Base-by-base conservation (phyloP, 192 early-diverging fungal species). In the Rhizoclosmatium sp. region DNA sequence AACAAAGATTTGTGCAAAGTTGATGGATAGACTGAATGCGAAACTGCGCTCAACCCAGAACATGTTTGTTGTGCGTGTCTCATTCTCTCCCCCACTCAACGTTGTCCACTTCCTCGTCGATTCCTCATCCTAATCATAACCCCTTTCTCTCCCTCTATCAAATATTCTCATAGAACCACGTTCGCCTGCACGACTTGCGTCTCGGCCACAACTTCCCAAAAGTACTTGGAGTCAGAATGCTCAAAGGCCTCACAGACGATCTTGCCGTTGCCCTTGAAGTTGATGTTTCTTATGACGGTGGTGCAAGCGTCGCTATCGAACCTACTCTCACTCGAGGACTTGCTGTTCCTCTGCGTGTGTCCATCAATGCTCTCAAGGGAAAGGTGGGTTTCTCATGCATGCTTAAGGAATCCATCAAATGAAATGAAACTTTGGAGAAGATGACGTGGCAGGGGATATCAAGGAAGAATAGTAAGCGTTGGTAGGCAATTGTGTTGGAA, bases 241-340 rank as follows among this genome's bases (percentile, higher is more conserved):
- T 85, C 31, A 88, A 90, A 64, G 87, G 82, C 14, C 23, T 90
- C 31, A 83, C 85, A 44, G 84, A 88, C 7, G 89, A 90, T 79
- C 61, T 88, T 14, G 85, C 89, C 42, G 89, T 90, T 45, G 64
- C 75, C n/a, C 71, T 78, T 19, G 89, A 90, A 75, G 44, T 80
- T 19, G 87, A 90, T 60, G 0, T 90, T n/a, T 78, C 76, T 0
- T 90, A 90, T 73, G 56, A 71, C 0, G 89, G 89, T 64, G 89
- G 89, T 44, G 85, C 79, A 3, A 83, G 81, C 78, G 81, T 90
- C 54, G 80, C 73, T 0, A 84, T 90, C 9, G 67, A 87, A 64
- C 76, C 80, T 21, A 85, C 85, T 3, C 75, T 90, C 19, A 76
- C 80, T 2, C 77, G 79, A 21, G 86, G 86, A 16, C 39, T 81